These are phyloP conservation scores for Coniochaeta sp. DNA, from an alignment of 2,329 filamentous ascomycete genomes.

Conservation along the genomic window DNA sequence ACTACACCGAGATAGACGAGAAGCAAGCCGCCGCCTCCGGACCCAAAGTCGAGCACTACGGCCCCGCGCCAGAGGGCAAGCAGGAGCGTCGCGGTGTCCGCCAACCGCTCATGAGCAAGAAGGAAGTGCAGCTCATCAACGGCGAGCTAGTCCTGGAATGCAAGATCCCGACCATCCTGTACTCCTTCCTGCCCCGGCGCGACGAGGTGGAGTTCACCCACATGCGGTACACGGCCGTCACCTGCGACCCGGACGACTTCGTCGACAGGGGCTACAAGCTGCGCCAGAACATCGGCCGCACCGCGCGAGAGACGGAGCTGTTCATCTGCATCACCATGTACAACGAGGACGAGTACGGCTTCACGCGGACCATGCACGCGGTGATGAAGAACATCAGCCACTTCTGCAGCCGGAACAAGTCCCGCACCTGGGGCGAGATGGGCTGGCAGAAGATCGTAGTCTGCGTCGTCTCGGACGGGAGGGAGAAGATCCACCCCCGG, in stretches of 20 bases:
- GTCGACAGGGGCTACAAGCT: conserved; percentile 83
- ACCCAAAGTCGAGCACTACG: conserved; percentile 72
- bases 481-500: conserved; percentile 80
- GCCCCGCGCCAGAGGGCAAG: conserved; percentile 76
- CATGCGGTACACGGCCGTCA: conserved; percentile 98
- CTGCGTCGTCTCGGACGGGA: conserved; percentile 90
- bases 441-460: conserved; percentile 99
- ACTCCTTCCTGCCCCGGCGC: conserved; percentile 88
- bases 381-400: conserved; percentile 98
- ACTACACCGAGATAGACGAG: conserved; percentile 7
- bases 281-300: conserved; percentile 80
- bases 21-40: conserved; percentile 8
- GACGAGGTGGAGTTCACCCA: conserved; percentile 97
- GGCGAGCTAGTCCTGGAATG: conserved; percentile 96
- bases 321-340: conserved; percentile 34
- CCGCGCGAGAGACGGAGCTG: conserved; percentile 81
- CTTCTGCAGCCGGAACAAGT: conserved; percentile 88
- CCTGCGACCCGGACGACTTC: conserved; percentile 93
- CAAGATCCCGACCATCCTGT: conserved; percentile 97
- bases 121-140: conserved; percentile 94
- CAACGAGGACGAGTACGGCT: conserved; percentile 83
- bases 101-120: conserved; percentile 80
- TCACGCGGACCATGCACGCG: conserved; percentile 96
- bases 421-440: conserved; percentile 90
- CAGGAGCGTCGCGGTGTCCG: conserved; percentile 84